Percentiles rank a stretch among this genome's conserved stretches.
These are phyloP conservation scores for Saccharata proteae DNA, from an alignment of 2,329 filamentous ascomycete species.

Conservation along the genomic window DNA sequence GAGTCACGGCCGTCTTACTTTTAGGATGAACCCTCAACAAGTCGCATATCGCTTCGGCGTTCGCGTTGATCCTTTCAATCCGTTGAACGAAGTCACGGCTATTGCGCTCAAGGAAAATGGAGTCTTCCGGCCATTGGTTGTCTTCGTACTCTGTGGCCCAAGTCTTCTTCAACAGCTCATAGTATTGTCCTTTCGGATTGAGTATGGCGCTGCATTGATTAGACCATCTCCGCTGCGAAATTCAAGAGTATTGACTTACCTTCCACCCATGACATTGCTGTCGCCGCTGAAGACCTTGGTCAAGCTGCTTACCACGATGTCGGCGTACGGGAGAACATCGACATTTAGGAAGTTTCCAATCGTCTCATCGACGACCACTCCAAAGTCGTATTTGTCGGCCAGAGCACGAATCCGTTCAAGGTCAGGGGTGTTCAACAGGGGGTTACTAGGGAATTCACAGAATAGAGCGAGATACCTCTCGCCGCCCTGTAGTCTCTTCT, in stretches of 20 bases:
- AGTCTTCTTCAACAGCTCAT: slow-evolving; percentile 53
- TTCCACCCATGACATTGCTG: slow-evolving; percentile 96
- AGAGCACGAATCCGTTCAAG: slow-evolving; percentile 67
- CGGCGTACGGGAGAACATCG: slow-evolving; percentile 78
- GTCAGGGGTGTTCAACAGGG: slow-evolving; percentile 74
- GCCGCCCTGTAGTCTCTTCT: slow-evolving; percentile 55
- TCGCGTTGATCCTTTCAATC: slow-evolving; percentile 73
- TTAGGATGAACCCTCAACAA: slow-evolving; percentile 49
- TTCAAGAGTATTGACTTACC: slow-evolving; percentile 23
- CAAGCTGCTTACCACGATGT: slow-evolving; percentile 85
- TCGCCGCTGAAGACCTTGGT: slow-evolving; percentile 97
- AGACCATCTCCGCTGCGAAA: slow-evolving; percentile 9
- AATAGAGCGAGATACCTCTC: slow-evolving; percentile 75
- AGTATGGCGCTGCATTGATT: slow-evolving; percentile 42
- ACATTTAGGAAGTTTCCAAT: slow-evolving; percentile 95
- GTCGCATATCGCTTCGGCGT: slow-evolving; percentile 72
- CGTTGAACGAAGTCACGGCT: slow-evolving; percentile 80
- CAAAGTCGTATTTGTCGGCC: slow-evolving; percentile 76
- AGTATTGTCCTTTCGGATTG: slow-evolving; percentile 58
- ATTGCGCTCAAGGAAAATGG: slow-evolving; percentile 90
- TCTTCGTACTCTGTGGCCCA: slow-evolving; percentile 64
- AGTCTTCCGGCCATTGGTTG: slow-evolving; percentile 88
- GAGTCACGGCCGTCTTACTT: slow-evolving; percentile 22
- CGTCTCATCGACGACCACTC: slow-evolving; percentile 87
- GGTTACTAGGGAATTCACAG: slow-evolving; percentile 92